Conservation (phyloP, 176 grass and related monocot genomes). For the Triticum timopheevii region DNA sequence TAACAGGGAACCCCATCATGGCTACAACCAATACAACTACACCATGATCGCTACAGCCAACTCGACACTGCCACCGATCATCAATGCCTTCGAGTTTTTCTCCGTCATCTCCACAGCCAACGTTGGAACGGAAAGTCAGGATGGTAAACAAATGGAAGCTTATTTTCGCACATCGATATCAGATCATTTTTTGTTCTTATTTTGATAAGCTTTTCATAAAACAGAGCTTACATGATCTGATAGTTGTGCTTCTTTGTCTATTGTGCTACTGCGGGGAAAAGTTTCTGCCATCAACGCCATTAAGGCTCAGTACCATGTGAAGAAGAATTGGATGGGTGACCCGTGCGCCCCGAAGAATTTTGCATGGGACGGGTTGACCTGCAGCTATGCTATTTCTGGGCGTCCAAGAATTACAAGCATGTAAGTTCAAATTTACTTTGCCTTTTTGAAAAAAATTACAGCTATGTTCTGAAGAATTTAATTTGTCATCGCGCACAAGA, state of each 20-base stretch:
- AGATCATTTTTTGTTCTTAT: too few relatives aligned
- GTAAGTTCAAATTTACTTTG: constrained; percentile 49
- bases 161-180: neutral
- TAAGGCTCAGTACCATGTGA: neutral
- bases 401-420: neutral
- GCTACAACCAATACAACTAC: neutral
- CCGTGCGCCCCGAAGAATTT: constrained; percentile 39
- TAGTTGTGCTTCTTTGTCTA: neutral
- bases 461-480: neutral
- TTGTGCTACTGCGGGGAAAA: neutral
- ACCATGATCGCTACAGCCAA: constrained; percentile 27
- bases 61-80: constrained; percentile 43
- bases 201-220: too few relatives aligned
- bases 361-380: constrained; percentile 50
- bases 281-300: constrained; percentile 45
- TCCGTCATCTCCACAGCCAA: constrained; percentile 15
- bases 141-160: constrained; percentile 21
- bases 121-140: neutral
- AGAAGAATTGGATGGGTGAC: constrained; percentile 52
- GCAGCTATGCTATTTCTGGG: constrained; percentile 42
- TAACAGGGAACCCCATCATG: neutral
- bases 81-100: constrained; percentile 48
- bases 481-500: neutral
- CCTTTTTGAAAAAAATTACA: too few relatives aligned
- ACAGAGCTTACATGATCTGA: neutral